Evolutionary conservation across 2,329 filamentous ascomycete species (phyloP), one percentile per base, ranked within the genome.

Genomic region (Chaetomium olivaceum): DNA sequence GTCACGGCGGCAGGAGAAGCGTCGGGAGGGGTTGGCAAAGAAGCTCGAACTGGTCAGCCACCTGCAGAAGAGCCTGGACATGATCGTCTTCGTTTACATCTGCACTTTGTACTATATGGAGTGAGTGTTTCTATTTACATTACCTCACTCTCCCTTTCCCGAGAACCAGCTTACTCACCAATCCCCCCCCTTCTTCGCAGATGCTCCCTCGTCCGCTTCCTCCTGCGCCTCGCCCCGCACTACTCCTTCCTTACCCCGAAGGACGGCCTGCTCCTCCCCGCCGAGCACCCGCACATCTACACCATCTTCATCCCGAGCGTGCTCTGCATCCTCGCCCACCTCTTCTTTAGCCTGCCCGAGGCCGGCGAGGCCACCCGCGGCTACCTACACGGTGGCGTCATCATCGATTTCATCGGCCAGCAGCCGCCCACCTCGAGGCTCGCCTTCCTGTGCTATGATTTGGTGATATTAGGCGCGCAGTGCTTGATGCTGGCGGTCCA

Each of bases 101-200:
- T 88, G 85, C 72, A 81, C 84, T 52, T 71, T 90, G 71, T 91
- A 91, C 74, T 90, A 90, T 75, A 87, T 90, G 84, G 88, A 91
- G 88, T 90, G 80, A 63, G 48, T 58, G 27, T 2, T 21, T 2
- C 33, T 57, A n/a, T 1, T 16, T 12, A 21, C 23, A n/a, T n/a
- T n/a, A n/a, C 7, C 14, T n/a, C 55, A 63, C 46, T 6, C 36
- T 7, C 8, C 7, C 43, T 14, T 1, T 3, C 12, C 36, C 39
- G 14, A 19, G 39, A 43, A 19, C 16, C 16, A 43, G 19, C 25
- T n/a, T 9, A 21, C n/a, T 51, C 19, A 36, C 58, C 33, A 54
- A 43, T 31, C 19, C 1, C 25, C 1, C 25, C 25, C 16, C 7
- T 31, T 52, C 31, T 21, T n/a, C 57, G 36, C 69, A 90, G 88